A percentile compares a stretch with the other conserved stretches of the same genome.
These are phyloP conservation scores for Areca catechu DNA, from an alignment of 176 grass and related monocot genomes.

Conservation along the genomic window DNA sequence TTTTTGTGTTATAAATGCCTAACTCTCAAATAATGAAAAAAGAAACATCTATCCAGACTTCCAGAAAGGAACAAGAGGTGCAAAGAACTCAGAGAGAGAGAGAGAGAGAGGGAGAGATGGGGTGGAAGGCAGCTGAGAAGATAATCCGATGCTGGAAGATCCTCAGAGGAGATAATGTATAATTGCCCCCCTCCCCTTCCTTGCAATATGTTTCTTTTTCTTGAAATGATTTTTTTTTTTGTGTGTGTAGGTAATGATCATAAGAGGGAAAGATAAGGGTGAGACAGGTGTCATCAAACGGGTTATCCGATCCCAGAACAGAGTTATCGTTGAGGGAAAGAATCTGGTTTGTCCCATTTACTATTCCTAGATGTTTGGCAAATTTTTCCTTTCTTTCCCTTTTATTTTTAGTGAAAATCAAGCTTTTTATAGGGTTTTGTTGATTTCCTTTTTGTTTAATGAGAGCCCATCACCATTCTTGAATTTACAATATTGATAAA, in stretches of 20 bases:
- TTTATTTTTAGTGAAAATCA: too few species aligned
- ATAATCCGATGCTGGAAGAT: constrained; percentile 76
- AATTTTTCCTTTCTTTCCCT: too few species aligned
- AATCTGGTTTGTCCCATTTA: constrained; percentile 50
- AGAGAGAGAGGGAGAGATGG: constrained; percentile 29
- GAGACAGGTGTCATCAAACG: constrained; percentile 78
- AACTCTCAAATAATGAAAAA: too few species aligned
- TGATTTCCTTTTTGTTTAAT: too few species aligned
- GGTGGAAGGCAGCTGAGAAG: constrained; percentile 87
- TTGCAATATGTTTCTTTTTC: background rate
- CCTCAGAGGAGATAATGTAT: constrained; percentile 79
- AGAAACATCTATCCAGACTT: too few species aligned
- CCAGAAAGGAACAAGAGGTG: too few species aligned
- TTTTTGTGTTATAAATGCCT: too few species aligned
- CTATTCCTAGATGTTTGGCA: too few species aligned
- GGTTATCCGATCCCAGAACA: constrained; percentile 85
- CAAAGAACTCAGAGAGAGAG: too few species aligned
- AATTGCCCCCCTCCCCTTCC: background rate
- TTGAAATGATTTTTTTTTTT: background rate
- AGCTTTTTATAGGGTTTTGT: too few species aligned
- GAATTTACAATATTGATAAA: too few species aligned
- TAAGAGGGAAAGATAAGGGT: constrained; percentile 85
- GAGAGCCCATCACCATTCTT: too few species aligned
- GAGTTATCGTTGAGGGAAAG: constrained; percentile 90
- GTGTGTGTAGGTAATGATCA: constrained; percentile 68